phyloP scores from a whole-genome alignment of 2,329 filamentous ascomycete genomes.

The Penicillium sp. region DNA sequence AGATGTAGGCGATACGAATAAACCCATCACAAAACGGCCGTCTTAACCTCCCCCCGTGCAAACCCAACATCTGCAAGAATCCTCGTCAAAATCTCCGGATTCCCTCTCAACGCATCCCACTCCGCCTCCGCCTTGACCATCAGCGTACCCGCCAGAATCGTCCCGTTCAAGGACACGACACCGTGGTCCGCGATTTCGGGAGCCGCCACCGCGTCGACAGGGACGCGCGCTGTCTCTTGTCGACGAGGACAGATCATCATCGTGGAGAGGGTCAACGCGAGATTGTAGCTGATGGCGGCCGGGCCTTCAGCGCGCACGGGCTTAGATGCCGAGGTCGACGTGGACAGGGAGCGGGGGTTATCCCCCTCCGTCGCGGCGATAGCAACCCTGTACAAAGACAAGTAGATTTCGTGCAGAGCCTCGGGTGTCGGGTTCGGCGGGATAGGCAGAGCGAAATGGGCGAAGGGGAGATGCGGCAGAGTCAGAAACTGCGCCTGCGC shows the following conservation, averaged over 20 bases:
- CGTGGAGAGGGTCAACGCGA: conserved; percentile 53
- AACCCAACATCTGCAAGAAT: conserved; percentile 47
- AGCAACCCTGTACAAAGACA: conserved; percentile 43
- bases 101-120: conserved; percentile 49
- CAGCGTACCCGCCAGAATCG: conserved; percentile 55
- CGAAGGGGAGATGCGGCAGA: conserved; percentile 47
- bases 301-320: conserved; percentile 26
- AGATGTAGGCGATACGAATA: too few species aligned
- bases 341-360: background rate
- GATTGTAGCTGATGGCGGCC: conserved; percentile 56
- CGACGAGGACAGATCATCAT: conserved; percentile 56
- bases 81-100: conserved; percentile 42
- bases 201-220: conserved; percentile 37
- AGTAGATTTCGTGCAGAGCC: conserved; percentile 38
- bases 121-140: conserved; percentile 58
- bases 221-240: conserved; percentile 45
- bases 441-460: conserved; percentile 48
- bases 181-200: conserved; percentile 33
- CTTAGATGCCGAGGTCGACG: background rate
- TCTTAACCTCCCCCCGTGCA: conserved; percentile 22
- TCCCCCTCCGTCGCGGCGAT: conserved; percentile 28
- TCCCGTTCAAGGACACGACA: conserved; percentile 55
- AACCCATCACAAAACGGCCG: background rate
- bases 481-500: conserved; percentile 14
- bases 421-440: conserved; percentile 41